Evolutionary conservation across 495 filamentous ascomycete genomes (phyloP).

Genomic region (Aspergillus haitiensis): DNA sequence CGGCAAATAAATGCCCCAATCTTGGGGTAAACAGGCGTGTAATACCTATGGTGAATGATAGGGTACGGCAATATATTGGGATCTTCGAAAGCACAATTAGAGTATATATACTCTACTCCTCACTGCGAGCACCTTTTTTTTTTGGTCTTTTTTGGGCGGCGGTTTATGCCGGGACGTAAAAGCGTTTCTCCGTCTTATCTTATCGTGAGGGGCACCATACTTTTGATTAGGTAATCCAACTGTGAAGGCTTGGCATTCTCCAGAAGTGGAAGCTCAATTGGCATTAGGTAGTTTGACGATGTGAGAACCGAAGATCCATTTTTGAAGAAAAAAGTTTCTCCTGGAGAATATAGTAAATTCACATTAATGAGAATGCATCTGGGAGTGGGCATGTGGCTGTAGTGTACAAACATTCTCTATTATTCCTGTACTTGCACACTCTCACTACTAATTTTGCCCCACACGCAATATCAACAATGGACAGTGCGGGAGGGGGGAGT

Average conservation of each 20-base stretch:
- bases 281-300: not conserved
- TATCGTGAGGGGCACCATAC: conserved; percentile 26
- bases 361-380: not conserved
- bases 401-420: not conserved
- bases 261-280: not conserved
- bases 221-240: not conserved
- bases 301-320: not conserved
- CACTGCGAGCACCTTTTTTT: conserved; percentile 25
- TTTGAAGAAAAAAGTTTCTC: not conserved
- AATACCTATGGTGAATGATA: conserved; percentile 36
- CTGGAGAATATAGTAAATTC: not conserved
- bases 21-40: conserved; percentile 29
- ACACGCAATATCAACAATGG: conserved; percentile 34
- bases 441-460: conserved; percentile 7
- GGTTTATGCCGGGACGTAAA: conserved; percentile 28
- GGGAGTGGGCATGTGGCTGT: not conserved
- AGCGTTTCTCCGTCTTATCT: conserved; percentile 35
- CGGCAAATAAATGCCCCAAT: conserved; percentile 30
- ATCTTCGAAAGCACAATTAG: not conserved
- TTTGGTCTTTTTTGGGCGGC: conserved; percentile 6
- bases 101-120: not conserved
- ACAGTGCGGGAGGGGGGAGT: conserved; percentile 37
- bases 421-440: not conserved
- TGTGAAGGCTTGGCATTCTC: conserved; percentile 7
- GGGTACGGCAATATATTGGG: not conserved